Conservation (phyloP, 495 filamentous ascomycete genomes). For the Penicillium manginii region DNA sequence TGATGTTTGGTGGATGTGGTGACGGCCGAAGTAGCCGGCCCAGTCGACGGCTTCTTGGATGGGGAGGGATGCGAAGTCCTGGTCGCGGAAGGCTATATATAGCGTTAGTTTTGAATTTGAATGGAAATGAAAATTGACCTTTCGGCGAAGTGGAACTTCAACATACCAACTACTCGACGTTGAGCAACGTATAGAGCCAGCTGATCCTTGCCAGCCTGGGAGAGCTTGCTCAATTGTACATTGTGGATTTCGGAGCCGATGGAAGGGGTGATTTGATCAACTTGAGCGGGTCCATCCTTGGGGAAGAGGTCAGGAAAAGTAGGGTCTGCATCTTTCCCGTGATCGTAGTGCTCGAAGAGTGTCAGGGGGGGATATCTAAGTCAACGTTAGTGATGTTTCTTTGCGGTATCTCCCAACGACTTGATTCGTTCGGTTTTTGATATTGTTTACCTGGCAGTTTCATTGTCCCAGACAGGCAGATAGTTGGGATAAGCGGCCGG, state of each 20-base stretch:
- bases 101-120: slow-evolving; percentile 1
- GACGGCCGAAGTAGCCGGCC: slow-evolving; percentile 63
- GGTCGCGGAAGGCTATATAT: slow-evolving; percentile 59
- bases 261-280: slow-evolving; percentile 55
- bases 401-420: not conserved
- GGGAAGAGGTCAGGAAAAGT: slow-evolving; percentile 56
- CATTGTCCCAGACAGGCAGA: slow-evolving; percentile 73
- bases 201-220: slow-evolving; percentile 57
- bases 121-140: not conserved
- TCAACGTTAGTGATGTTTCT: not conserved
- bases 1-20: slow-evolving; percentile 66
- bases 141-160: not conserved
- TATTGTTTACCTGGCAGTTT: slow-evolving; percentile 41
- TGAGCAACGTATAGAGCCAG: slow-evolving; percentile 61
- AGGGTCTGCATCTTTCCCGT: slow-evolving; percentile 55
- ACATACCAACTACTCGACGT: slow-evolving; percentile 56
- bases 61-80: slow-evolving; percentile 60
- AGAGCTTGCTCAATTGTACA: slow-evolving; percentile 59
- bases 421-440: not conserved
- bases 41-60: slow-evolving; percentile 60
- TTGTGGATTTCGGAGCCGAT: slow-evolving; percentile 60
- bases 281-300: slow-evolving; percentile 36
- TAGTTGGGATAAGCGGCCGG: slow-evolving; percentile 71
- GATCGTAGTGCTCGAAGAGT: slow-evolving; percentile 53
- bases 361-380: slow-evolving; percentile 47